phyloP scores from a whole-genome alignment of 1,139 yeast genomes.

The Hansenula anomala region DNA sequence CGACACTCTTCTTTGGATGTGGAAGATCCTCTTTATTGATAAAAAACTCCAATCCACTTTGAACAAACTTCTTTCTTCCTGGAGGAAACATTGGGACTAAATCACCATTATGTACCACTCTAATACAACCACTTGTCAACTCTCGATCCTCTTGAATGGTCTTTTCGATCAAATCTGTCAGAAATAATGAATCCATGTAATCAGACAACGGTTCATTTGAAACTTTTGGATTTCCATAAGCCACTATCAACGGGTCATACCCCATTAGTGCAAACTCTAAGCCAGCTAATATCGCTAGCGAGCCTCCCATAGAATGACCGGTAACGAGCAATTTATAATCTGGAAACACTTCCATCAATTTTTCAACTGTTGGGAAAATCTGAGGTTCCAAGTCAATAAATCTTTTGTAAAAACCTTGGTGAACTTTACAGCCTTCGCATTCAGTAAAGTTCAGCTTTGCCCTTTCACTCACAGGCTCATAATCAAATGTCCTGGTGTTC shows the following conservation, averaged over 20 bases:
- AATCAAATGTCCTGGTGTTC: conserved; percentile 17
- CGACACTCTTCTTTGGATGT: conserved; percentile 36
- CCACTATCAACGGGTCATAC: conserved; percentile 44
- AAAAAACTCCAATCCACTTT: conserved; percentile 47
- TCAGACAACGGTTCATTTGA: conserved; percentile 48
- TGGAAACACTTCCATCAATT: conserved; percentile 17
- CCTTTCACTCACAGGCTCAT: conserved; percentile 16
- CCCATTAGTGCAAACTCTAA: conserved; percentile 53
- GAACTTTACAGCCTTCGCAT: conserved; percentile 52
- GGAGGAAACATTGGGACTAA: conserved; percentile 58
- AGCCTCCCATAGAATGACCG: conserved; percentile 77
- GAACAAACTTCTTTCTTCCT: conserved; percentile 31
- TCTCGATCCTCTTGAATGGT: conserved; percentile 10
- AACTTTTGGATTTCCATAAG: conserved; percentile 61
- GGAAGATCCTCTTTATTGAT: conserved; percentile 43
- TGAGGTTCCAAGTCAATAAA: conserved; percentile 34
- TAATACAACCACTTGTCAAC: conserved; percentile 34
- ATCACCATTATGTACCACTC: conserved; percentile 57
- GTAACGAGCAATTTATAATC: conserved; percentile 46
- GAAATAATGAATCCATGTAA: conserved; percentile 47
- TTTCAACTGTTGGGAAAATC: conserved; percentile 26
- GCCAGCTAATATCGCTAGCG: conserved; percentile 57
- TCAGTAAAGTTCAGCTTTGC: conserved; percentile 10
- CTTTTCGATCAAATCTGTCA: conserved; percentile 26
- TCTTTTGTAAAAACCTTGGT: conserved; percentile 47